Conservation (phyloP, 2,329 filamentous ascomycete genomes). For the Graphiopsis chlorocephala region DNA sequence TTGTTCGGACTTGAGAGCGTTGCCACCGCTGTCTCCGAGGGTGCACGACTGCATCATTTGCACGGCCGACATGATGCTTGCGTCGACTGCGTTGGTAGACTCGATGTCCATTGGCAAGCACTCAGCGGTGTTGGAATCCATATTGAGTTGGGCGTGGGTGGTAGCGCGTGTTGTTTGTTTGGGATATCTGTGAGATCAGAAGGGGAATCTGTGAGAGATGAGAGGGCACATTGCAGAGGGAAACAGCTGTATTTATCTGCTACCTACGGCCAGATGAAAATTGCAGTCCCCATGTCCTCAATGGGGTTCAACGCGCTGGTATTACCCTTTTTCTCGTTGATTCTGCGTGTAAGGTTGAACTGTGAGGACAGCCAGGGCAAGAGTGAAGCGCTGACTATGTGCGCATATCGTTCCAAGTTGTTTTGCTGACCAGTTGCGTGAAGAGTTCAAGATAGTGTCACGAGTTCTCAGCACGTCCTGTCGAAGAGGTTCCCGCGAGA, state of each 20-base stretch:
- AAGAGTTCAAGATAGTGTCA: too few relatives aligned
- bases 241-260: background rate
- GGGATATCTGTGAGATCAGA: background rate
- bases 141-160: background rate
- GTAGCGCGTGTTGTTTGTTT: background rate
- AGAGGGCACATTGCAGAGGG: background rate
- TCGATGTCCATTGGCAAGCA: background rate
- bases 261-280: background rate
- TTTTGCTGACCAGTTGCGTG: background rate
- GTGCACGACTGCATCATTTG: background rate
- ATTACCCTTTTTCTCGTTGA: background rate
- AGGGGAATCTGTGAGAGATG: background rate
- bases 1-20: background rate
- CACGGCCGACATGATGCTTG: background rate
- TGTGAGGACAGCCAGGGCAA: background rate
- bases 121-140: background rate
- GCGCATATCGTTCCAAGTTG: background rate
- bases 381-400: background rate
- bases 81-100: background rate
- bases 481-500: too few relatives aligned
- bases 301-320: background rate
- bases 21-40: background rate
- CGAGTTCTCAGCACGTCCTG: too few relatives aligned
- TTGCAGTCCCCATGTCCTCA: background rate
- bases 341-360: background rate